These are phyloP conservation scores for Stygiomarasmius scandens DNA, from an alignment of 1,284 basidiomycete species.

Conservation along the genomic window DNA sequence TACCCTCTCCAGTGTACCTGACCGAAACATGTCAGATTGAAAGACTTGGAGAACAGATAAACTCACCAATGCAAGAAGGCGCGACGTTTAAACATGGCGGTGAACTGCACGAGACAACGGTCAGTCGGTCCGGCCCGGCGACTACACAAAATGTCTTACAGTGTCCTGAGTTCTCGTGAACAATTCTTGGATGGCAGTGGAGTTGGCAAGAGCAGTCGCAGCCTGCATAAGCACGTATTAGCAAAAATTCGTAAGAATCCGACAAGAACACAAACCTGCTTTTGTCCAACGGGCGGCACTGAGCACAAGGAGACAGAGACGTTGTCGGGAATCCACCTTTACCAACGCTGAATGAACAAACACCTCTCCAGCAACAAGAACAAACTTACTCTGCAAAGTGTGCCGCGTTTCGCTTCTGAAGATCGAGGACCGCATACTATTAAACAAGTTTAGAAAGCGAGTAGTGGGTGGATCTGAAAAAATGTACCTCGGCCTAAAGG, in stretches of 20 bases:
- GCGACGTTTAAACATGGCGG: conserved; percentile 78
- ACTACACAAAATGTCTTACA: conserved; percentile 34
- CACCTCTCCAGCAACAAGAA: neutral
- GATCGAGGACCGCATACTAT: conserved; percentile 49
- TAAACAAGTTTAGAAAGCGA: neutral
- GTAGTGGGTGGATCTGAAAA: conserved; percentile 11
- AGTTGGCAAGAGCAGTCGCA: conserved; percentile 82
- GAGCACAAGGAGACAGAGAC: conserved; percentile 81
- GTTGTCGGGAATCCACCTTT: conserved; percentile 85
- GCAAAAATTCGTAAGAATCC: too few relatives aligned
- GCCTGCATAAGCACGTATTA: conserved; percentile 57
- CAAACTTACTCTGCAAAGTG: conserved; percentile 76
- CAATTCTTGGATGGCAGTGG: conserved; percentile 87
- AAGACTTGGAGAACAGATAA: neutral
- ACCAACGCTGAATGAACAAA: conserved; percentile 6
- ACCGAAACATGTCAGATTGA: neutral
- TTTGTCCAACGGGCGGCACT: conserved; percentile 82
- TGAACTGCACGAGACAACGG: conserved; percentile 52
- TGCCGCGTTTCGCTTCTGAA: conserved; percentile 73
- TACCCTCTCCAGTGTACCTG: conserved; percentile 85
- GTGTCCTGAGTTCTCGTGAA: conserved; percentile 82
- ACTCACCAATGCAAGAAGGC: conserved; percentile 85
- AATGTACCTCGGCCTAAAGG: conserved; percentile 57
- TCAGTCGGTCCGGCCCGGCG: neutral
- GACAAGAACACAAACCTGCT: conserved; percentile 47